Conservation (phyloP, 129 eudicot species). For the Helianthus annuus region HanXRQr2.0-SUNRISE NC_035439.2:140718905-140719404, state of each 20-base stretch:
- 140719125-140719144: not conserved
- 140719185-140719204: conserved; percentile 92
- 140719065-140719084: not conserved
- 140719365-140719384: conserved; percentile 73
- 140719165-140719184: conserved; percentile 7
- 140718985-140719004: too few relatives aligned
- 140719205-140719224: conserved; percentile 82
- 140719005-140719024: too few relatives aligned
- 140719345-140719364: conserved; percentile 79
- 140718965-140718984: too few relatives aligned
- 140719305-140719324: not conserved
- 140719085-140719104: not conserved
- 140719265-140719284: not conserved
- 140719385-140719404: conserved; percentile 89
- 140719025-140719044: too few relatives aligned
- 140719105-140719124: not conserved
- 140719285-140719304: not conserved
- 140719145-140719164: not conserved
- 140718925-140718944: too few relatives aligned
- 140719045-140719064: not conserved
- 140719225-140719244: conserved; percentile 82
- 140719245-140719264: conserved; percentile 59
- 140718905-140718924: too few relatives aligned
- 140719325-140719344: conserved; percentile 9
- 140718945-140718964: too few relatives aligned